These are phyloP conservation scores for Ascochyta lentis DNA, from an alignment of 2,329 filamentous ascomycete species.

Conservation along the genomic window DNA sequence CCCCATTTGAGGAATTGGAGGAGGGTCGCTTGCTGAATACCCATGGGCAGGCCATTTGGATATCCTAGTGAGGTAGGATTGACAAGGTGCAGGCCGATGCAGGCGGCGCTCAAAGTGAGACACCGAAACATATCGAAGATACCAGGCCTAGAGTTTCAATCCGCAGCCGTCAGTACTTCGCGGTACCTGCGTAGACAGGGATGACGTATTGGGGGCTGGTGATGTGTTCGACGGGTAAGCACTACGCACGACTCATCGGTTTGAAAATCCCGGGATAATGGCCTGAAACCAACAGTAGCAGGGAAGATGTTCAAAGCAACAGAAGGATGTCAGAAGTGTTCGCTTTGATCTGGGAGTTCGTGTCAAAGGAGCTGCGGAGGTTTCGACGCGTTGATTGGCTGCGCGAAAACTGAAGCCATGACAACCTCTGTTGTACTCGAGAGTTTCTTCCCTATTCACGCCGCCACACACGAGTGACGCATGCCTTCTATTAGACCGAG, in stretches of 20 bases:
- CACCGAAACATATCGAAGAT: constrained; percentile 28
- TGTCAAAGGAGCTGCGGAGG: neutral
- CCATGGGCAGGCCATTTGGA: constrained; percentile 25
- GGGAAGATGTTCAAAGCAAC: too few relatives aligned
- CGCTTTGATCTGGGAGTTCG: neutral
- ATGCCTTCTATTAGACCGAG: constrained; percentile 41
- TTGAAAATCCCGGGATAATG: neutral
- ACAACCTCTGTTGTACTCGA: neutral
- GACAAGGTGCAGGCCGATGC: constrained; percentile 22
- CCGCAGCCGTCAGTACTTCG: neutral
- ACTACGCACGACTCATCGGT: neutral
- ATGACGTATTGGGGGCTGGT: constrained; percentile 6
- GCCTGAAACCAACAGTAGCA: neutral
- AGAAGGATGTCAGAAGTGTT: neutral
- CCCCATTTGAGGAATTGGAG: constrained; percentile 37
- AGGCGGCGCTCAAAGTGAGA: constrained; percentile 27
- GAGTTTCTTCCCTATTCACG: neutral
- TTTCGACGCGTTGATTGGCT: constrained; percentile 19
- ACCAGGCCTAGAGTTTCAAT: constrained; percentile 5
- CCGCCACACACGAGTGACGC: constrained; percentile 19
- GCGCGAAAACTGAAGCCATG: constrained; percentile 20
- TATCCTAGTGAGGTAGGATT: constrained; percentile 27
- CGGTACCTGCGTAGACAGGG: constrained; percentile 4
- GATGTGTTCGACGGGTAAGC: constrained; percentile 1
- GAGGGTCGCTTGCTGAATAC: constrained; percentile 31